Conservation (phyloP, 2,329 filamentous ascomycete species). For the Monosporascus sp. region DNA sequence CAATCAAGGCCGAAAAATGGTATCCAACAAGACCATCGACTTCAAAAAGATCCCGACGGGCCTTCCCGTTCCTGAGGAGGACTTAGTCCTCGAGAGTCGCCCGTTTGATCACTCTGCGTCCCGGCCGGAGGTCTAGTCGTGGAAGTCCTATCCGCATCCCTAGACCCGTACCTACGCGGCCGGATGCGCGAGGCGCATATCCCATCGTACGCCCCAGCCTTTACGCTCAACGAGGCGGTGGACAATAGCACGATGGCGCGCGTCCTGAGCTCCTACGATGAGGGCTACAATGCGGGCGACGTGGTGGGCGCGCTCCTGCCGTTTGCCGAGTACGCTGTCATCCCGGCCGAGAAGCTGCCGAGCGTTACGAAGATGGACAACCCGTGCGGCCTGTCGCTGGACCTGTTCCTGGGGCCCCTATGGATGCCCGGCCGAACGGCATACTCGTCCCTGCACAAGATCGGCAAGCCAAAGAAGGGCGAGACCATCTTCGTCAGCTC, state of each 20-base stretch:
- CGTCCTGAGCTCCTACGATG: constrained; percentile 59
- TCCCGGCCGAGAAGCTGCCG: constrained; percentile 41
- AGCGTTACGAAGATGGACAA: constrained; percentile 52
- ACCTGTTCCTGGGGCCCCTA: constrained; percentile 61
- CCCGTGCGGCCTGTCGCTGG: constrained; percentile 54
- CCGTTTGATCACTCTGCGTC: constrained; percentile 55
- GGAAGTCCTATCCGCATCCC: constrained; percentile 62
- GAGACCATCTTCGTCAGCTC: constrained; percentile 75
- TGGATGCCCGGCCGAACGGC: constrained; percentile 75
- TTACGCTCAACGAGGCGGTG: constrained; percentile 55
- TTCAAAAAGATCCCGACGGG: constrained; percentile 59
- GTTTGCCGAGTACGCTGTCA: constrained; percentile 57
- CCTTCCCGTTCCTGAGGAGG: constrained; percentile 57
- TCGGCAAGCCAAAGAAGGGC: constrained; percentile 67
- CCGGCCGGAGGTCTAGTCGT: constrained; percentile 56
- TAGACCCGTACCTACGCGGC: constrained; percentile 69
- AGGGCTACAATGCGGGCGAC: constrained; percentile 58
- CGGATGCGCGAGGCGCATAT: constrained; percentile 54
- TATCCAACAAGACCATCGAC: constrained; percentile 62
- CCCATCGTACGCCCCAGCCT: constrained; percentile 59
- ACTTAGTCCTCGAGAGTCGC: constrained; percentile 55
- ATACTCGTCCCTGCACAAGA: constrained; percentile 68
- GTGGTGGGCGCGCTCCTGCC: constrained; percentile 48
- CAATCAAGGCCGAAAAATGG: constrained; percentile 20
- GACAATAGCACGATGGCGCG: constrained; percentile 54